Percentiles rank a stretch among this genome's conserved stretches.
Conservation (phyloP, 768 basidiomycete genomes). For the Psilocybe sp. region DNA sequence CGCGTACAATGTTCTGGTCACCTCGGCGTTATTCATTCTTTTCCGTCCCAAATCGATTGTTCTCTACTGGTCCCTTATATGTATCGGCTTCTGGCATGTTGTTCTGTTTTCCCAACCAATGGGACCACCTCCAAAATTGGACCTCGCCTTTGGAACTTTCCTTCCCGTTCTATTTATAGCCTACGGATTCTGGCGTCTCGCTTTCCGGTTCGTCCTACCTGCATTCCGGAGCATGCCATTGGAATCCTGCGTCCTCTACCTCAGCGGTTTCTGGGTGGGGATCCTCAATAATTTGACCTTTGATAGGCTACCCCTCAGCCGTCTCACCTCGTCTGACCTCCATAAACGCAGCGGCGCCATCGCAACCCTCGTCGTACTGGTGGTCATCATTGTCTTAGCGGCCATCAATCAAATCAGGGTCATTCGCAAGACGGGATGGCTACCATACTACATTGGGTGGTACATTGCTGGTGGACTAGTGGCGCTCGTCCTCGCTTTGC, state of each 20-base stretch:
- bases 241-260: slow-evolving; percentile 72
- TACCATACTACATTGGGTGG: slow-evolving; percentile 75
- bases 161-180: slow-evolving; percentile 75
- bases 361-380: slow-evolving; percentile 63
- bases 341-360: slow-evolving; percentile 64
- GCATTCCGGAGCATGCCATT: slow-evolving; percentile 64
- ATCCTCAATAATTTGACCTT: slow-evolving; percentile 71
- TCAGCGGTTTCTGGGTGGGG: slow-evolving; percentile 77
- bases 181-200: slow-evolving; percentile 77
- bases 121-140: slow-evolving; percentile 62
- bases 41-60: slow-evolving; percentile 70
- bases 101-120: slow-evolving; percentile 75
- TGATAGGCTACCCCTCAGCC: slow-evolving; percentile 71
- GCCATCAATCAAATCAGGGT: slow-evolving; percentile 78
- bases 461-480: slow-evolving; percentile 66
- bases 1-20: slow-evolving; percentile 69
- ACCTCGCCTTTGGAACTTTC: slow-evolving; percentile 73
- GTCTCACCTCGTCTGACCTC: slow-evolving; percentile 71
- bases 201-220: slow-evolving; percentile 73
- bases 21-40: slow-evolving; percentile 65
- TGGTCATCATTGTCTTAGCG: slow-evolving; percentile 56
- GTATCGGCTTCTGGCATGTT: slow-evolving; percentile 85
- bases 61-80: slow-evolving; percentile 74
- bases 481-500: slow-evolving; percentile 59
- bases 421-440: slow-evolving; percentile 82